Percentiles rank a stretch among this genome's conserved stretches.
phyloP scores from a whole-genome alignment of 805 yeast species.

The Lachancea meyersii region DNA sequence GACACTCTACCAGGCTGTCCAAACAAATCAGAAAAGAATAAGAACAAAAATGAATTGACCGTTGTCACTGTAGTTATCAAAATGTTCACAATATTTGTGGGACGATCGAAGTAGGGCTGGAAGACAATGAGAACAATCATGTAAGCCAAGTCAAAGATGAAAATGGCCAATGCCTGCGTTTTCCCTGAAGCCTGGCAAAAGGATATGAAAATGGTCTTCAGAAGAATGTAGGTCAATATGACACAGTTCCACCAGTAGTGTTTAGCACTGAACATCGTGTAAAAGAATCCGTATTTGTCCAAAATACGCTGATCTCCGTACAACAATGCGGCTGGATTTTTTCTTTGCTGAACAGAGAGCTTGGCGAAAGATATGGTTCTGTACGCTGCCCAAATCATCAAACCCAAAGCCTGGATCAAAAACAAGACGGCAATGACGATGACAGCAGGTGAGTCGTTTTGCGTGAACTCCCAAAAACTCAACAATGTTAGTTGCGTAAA shows the following conservation, averaged over 20 bases:
- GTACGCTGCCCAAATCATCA: slow-evolving; percentile 59
- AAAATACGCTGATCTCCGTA: slow-evolving; percentile 72
- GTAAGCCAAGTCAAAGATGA: slow-evolving; percentile 68
- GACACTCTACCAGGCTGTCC: slow-evolving; percentile 73
- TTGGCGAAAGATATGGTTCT: slow-evolving; percentile 60
- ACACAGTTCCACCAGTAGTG: slow-evolving; percentile 80
- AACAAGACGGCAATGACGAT: slow-evolving; percentile 73
- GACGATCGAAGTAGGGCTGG: slow-evolving; percentile 74
- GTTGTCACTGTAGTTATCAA: slow-evolving; percentile 65
- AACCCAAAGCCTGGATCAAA: slow-evolving; percentile 51
- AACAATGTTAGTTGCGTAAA: slow-evolving; percentile 74
- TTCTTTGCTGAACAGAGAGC: slow-evolving; percentile 49
- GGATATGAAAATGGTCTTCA: slow-evolving; percentile 68
- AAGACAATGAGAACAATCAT: slow-evolving; percentile 54
- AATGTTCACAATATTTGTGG: slow-evolving; percentile 74
- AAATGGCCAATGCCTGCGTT: slow-evolving; percentile 71
- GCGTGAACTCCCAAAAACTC: slow-evolving; percentile 82
- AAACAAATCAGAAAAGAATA: slow-evolving; percentile 80
- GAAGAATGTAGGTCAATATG: slow-evolving; percentile 50
- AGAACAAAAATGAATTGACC: slow-evolving; percentile 74
- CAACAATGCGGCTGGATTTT: slow-evolving; percentile 81
- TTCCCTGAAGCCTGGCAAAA: slow-evolving; percentile 77
- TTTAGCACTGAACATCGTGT: slow-evolving; percentile 79
- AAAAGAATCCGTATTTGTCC: slow-evolving; percentile 79
- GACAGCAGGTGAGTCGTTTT: slow-evolving; percentile 80